Evolutionary conservation across 345 rosid species (phyloP), one percentile per base, ranked within the genome.

Genomic region (Capsella bursapastoris): DNA sequence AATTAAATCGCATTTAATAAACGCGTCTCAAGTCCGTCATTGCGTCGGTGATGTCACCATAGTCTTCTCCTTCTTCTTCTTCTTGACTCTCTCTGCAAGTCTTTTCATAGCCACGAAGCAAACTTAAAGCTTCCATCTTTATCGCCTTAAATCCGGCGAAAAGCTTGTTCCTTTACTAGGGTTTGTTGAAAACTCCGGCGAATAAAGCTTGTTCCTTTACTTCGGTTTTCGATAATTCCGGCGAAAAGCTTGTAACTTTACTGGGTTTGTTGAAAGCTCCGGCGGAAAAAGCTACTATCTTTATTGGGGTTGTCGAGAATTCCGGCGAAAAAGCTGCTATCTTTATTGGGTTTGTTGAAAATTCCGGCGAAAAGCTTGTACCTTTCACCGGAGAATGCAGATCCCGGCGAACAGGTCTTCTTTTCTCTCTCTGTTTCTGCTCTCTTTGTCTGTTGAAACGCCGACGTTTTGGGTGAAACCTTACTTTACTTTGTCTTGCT

Each of bases 11-110:
- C 59, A 84, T 81, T 84, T 82, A 73, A 81, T 64, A 64, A 31
- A 75, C 74, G 67, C 82, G 60, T 78, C 82, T 84, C 79, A 72
- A 71, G 70, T 84, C 86, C 88, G 81, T 78, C 80, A 14, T 79
- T 32, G 65, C 51, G 63, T 50, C 69, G 68, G 66, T 77, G 81
- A 43, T 43, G 67, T 76, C 77, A 64, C 47, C 77, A 64, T 51
- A 43, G 18, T 64, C 72, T 45, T 35, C 18, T 22, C 25, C 25
- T 45, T 6, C 72, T 45, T 35, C 18, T 22, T 1, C 25, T 45
- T 6, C 37, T 34, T 34, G 8, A 6, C 8, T 50, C 52, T 27
- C 40, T 15, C 7, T 2, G 14, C 4, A 16, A 56, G 34, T 69
- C 73, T 38, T 9, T 16, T 31, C 8, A 13, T 25, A 41, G 7